phyloP scores from a whole-genome alignment of 1,139 yeast genomes.

The Candida smagusa region DNA sequence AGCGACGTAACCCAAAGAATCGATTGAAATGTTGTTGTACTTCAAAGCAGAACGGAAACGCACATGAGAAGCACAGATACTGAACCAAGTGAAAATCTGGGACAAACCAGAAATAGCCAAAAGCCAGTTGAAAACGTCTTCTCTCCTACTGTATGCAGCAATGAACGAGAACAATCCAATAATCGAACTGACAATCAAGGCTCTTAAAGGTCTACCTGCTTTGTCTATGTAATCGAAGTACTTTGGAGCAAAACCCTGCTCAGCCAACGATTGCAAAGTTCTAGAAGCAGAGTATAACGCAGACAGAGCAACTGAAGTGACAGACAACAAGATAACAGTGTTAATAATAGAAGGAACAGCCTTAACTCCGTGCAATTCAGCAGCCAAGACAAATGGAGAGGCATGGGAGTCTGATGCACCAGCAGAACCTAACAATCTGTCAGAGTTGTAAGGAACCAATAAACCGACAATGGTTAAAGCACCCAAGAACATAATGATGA shows the following conservation, averaged over 20 bases:
- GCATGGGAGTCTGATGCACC: slow-evolving; percentile 33
- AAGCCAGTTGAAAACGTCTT: slow-evolving; percentile 42
- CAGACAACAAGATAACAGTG: slow-evolving; percentile 42
- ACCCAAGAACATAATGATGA: slow-evolving; percentile 39
- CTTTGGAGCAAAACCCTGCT: slow-evolving; percentile 42
- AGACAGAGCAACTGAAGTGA: slow-evolving; percentile 44
- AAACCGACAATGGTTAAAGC: slow-evolving; percentile 40
- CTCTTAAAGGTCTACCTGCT: slow-evolving; percentile 42
- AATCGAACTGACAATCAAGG: slow-evolving; percentile 31
- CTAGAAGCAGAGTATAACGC: slow-evolving; percentile 45
- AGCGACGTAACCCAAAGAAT: slow-evolving; percentile 38
- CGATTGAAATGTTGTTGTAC: slow-evolving; percentile 30
- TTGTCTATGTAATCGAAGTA: slow-evolving; percentile 43
- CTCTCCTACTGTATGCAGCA: slow-evolving; percentile 40
- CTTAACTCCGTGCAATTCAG: slow-evolving; percentile 35
- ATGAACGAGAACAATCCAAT: slow-evolving; percentile 30
- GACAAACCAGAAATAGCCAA: slow-evolving; percentile 44
- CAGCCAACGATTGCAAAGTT: slow-evolving; percentile 42
- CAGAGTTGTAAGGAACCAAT: slow-evolving; percentile 39
- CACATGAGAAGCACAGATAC: slow-evolving; percentile 40
- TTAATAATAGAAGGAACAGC: slow-evolving; percentile 42
- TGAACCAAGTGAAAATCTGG: slow-evolving; percentile 42
- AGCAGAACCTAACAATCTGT: slow-evolving; percentile 36
- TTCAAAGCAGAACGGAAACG: slow-evolving; percentile 43
- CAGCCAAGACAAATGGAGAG: slow-evolving; percentile 46